phyloP scores from a whole-genome alignment of 1,139 yeast species.

The Sugiyamaella castrensis region DNA sequence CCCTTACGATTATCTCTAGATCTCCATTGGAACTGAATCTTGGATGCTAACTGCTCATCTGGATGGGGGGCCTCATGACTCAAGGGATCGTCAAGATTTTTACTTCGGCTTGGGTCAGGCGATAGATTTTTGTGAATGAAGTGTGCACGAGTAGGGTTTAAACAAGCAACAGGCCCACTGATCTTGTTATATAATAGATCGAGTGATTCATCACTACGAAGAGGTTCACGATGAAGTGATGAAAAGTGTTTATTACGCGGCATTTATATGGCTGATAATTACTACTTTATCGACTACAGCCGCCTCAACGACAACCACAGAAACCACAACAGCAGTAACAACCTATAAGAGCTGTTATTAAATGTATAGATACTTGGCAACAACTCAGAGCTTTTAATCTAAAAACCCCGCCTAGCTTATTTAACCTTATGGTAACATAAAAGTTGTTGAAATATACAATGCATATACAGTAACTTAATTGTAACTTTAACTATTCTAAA shows the following conservation, averaged over 20 bases:
- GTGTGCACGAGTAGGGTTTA: slow-evolving; percentile 9
- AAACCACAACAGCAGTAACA: too few relatives aligned
- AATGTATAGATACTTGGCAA: too few relatives aligned
- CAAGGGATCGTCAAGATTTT: neutral
- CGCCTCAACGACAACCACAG: too few relatives aligned
- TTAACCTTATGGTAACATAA: too few relatives aligned
- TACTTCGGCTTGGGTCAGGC: neutral
- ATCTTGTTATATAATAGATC: slow-evolving; percentile 1
- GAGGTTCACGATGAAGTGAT: neutral
- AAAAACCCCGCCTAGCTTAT: too few relatives aligned
- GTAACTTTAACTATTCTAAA: too few relatives aligned
- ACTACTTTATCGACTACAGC: too few relatives aligned
- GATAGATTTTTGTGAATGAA: neutral
- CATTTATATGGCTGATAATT: neutral
- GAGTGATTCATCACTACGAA: neutral
- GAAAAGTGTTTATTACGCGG: slow-evolving; percentile 3
- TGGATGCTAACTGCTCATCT: slow-evolving; percentile 7
- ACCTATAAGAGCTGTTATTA: too few relatives aligned
- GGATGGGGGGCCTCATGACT: too few relatives aligned
- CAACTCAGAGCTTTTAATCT: too few relatives aligned
- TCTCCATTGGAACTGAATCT: slow-evolving; percentile 13
- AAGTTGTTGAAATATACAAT: too few relatives aligned
- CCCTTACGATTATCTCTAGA: slow-evolving; percentile 21
- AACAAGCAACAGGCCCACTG: slow-evolving; percentile 5
- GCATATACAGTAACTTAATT: too few relatives aligned